A percentile compares a stretch with the other conserved stretches of the same genome.
Conservation (phyloP, 2,329 filamentous ascomycete species). For the Cercospora sp. region DNA sequence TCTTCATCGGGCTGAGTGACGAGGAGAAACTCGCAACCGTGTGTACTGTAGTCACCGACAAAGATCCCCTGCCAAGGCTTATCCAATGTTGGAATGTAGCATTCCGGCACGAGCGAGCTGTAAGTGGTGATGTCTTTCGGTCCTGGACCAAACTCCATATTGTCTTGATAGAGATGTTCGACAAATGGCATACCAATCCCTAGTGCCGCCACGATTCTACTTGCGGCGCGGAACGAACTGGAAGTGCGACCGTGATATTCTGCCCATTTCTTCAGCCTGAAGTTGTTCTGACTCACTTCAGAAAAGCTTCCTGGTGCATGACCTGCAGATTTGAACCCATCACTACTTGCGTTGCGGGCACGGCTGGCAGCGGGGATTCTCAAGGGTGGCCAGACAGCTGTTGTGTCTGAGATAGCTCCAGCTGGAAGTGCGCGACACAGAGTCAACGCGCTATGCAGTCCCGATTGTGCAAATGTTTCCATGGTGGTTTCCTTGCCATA, state of each 20-base stretch:
- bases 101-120: slow-evolving; percentile 69
- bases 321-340: slow-evolving; percentile 47
- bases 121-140: slow-evolving; percentile 59
- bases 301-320: slow-evolving; percentile 55
- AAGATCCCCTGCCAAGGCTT: slow-evolving; percentile 90
- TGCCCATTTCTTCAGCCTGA: slow-evolving; percentile 76
- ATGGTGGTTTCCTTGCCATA: slow-evolving; percentile 57
- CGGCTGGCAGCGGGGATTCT: slow-evolving; percentile 65
- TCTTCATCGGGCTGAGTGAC: slow-evolving; percentile 69
- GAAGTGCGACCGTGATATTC: slow-evolving; percentile 54
- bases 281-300: slow-evolving; percentile 68
- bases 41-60: slow-evolving; percentile 84
- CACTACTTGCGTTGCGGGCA: slow-evolving; percentile 53
- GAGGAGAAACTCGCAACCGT: slow-evolving; percentile 86
- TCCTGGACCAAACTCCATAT: slow-evolving; percentile 43
- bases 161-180: slow-evolving; percentile 25
- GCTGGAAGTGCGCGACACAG: slow-evolving; percentile 58
- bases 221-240: slow-evolving; percentile 31
- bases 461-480: slow-evolving; percentile 43
- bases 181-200: slow-evolving; percentile 36
- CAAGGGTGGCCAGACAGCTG: slow-evolving; percentile 70
- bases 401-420: slow-evolving; percentile 39
- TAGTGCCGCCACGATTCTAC: slow-evolving; percentile 30
- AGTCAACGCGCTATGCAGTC: slow-evolving; percentile 67
- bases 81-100: slow-evolving; percentile 77